Base-by-base conservation (phyloP, 164 flowering plant genomes). In the Tetrastigma voinierianum region DNA sequence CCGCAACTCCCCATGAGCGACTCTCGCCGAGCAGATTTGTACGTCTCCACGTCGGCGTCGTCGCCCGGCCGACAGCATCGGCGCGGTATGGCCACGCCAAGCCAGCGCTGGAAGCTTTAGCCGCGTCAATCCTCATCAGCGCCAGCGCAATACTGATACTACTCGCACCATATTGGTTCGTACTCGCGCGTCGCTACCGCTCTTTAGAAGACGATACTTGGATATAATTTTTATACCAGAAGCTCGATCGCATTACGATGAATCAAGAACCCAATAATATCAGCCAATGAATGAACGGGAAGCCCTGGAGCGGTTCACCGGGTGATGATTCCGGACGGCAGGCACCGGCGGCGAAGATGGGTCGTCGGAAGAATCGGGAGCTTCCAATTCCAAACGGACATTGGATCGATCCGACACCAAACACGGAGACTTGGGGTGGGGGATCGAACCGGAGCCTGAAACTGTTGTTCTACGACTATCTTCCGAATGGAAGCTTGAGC, bases 261-360 rank as follows among this genome's bases (percentile, higher is more conserved):
- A 90, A 74, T 93, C 23, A 69, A 59, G 46, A 79, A 80, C 54
- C 68, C n/a, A n/a, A n/a, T 96, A 44, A 84, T 84, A 9, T 81
- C 91, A 15, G 74, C 90, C 0, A 90, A 90, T 70, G 95, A n/a
- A n/a, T 92, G 51, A 85, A 90, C 88, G 0, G 98, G 99, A 9
- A 84, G 98, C 85, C 93, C 99, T 1, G 99, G 99, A 7, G 96
- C 89, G 1, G 99, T 96, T 2, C 93, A 93, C 83, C 78, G 77
- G 68, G 93, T 93, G 12, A 78, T 58, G 15, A 74, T 84, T 20
- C 84, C 86, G 24, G 78, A 75, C 58, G 93, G 93, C 84, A 80
- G 62, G 74, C 80, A n/a, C 62, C 90, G 1, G 99, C 99, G 13
- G 95, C 93, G 57, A 96, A 96, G 77, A 92, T 85, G 73, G 98